Evolutionary conservation across 495 filamentous ascomycete species (phyloP).

Genomic region (Lasiosphaeria hispida): DNA sequence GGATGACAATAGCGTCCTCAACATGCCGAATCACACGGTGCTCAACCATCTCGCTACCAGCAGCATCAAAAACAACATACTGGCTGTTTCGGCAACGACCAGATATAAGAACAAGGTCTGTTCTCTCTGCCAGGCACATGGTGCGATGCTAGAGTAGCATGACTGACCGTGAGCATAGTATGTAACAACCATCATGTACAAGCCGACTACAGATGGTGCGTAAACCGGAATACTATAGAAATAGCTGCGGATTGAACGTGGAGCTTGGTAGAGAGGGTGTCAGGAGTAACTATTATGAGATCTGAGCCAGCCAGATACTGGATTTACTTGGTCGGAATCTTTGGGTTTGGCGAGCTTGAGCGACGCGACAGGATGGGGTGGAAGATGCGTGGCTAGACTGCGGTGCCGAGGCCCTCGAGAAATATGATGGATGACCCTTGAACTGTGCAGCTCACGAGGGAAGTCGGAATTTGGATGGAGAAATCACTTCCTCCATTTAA

Average conservation of each 20-base stretch:
- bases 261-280: neutral
- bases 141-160: neutral
- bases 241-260: constrained; percentile 16
- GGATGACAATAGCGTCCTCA: constrained; percentile 94
- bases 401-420: neutral
- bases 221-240: neutral
- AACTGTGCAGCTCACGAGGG: too few species aligned
- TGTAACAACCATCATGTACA: constrained; percentile 96
- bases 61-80: constrained; percentile 92
- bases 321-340: neutral
- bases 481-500: constrained; percentile 78
- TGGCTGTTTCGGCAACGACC: constrained; percentile 96
- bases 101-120: constrained; percentile 91
- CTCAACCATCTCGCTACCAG: constrained; percentile 97
- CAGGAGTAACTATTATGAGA: constrained; percentile 5
- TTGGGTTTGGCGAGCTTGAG: neutral
- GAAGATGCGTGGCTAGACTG: too few species aligned
- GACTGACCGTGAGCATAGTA: constrained; percentile 59
- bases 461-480: neutral
- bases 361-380: too few species aligned
- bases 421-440: neutral
- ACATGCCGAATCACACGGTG: constrained; percentile 94
- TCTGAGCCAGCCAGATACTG: neutral
- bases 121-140: neutral
- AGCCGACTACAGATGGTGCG: constrained; percentile 59